Evolutionary conservation across 2,329 filamentous ascomycete species (phyloP), one percentile per base, ranked within the genome.

Genomic region (Mariannaea sp.): DNA sequence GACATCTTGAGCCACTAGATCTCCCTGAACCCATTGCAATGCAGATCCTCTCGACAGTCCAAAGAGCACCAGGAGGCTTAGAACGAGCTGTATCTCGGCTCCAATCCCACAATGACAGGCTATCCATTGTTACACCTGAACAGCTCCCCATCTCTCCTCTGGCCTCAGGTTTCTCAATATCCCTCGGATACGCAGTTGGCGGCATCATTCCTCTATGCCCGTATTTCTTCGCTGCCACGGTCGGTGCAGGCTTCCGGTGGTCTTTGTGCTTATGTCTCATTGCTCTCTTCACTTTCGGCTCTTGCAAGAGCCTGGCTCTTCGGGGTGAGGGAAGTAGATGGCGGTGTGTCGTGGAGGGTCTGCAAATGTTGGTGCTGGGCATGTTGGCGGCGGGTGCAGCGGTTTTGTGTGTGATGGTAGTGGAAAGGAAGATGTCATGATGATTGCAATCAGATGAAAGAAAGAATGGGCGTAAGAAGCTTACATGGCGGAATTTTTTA

Each of bases 151-250:
- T 67, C 7, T 69, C 70, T 20, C 78, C 80, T 0, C 67, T 73
- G 29, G 66, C 78, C 9, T 82, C 79, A 0, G 85, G 83, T 2
- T 59, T 85, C 8, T 86, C 81, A 1, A 82, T 88, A 33, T 80
- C 84, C 0, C 61, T 81, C 2, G 83, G 84, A 0, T 88, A 88
- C 61, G 77, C 86, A 29, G 68, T 85, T 2, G 85, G 85, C 4
- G 85, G 85, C 0, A 75, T 85, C 52, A 78, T 87, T 22, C 84
- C 85, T 0, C 70, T 88, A 9, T 68, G 84, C 19, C 85, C 85
- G 0, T 88, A 88, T 66, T 80, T 87, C 53, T 80, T 85, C 48
- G 68, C 74, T 13, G 39, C 57, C 2, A 71, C 67, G 2, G 71
- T 78, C 0, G 70, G 65, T 0, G 45, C 63, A 5, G 76, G 72